phyloP scores from a whole-genome alignment of 441 rosid genomes.

The Pelargonium citronellum region DNA sequence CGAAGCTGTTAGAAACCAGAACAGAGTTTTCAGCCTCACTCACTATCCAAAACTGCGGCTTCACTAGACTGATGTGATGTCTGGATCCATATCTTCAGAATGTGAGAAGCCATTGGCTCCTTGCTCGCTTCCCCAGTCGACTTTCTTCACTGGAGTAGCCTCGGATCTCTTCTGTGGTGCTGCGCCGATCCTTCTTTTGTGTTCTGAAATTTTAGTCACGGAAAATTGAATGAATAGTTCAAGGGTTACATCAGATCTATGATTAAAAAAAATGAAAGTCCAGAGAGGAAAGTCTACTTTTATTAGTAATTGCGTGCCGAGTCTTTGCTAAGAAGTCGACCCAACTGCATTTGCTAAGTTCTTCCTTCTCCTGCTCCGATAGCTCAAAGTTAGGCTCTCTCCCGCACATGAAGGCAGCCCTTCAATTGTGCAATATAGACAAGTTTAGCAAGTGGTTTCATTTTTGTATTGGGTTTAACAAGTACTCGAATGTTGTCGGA shows the following conservation, averaged over 20 bases:
- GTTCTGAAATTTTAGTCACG: slow-evolving; percentile 37
- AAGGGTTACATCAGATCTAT: background rate
- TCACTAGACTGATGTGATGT: slow-evolving; percentile 41
- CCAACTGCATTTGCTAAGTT: slow-evolving; percentile 69
- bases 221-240: background rate
- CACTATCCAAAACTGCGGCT: background rate
- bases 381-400: slow-evolving; percentile 92
- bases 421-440: slow-evolving; percentile 26
- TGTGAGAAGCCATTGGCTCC: slow-evolving; percentile 34
- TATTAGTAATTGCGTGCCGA: slow-evolving; percentile 73
- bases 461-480: too few species aligned
- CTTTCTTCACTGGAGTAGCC: slow-evolving; percentile 26
- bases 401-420: slow-evolving; percentile 98
- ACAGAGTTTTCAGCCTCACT: slow-evolving; percentile 22
- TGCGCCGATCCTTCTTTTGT: slow-evolving; percentile 58
- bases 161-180: slow-evolving; percentile 37
- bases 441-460: too few species aligned
- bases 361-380: slow-evolving; percentile 62
- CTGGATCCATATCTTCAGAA: slow-evolving; percentile 48
- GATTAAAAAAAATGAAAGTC: background rate
- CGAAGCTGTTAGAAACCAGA: slow-evolving; percentile 18
- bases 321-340: slow-evolving; percentile 79
- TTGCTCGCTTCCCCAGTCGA: slow-evolving; percentile 40
- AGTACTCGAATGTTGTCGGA: too few species aligned
- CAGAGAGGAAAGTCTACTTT: slow-evolving; percentile 43